These are phyloP conservation scores for Thielaviopsis euricoi DNA, from an alignment of 2,329 filamentous ascomycete genomes.

Conservation along the genomic window DNA sequence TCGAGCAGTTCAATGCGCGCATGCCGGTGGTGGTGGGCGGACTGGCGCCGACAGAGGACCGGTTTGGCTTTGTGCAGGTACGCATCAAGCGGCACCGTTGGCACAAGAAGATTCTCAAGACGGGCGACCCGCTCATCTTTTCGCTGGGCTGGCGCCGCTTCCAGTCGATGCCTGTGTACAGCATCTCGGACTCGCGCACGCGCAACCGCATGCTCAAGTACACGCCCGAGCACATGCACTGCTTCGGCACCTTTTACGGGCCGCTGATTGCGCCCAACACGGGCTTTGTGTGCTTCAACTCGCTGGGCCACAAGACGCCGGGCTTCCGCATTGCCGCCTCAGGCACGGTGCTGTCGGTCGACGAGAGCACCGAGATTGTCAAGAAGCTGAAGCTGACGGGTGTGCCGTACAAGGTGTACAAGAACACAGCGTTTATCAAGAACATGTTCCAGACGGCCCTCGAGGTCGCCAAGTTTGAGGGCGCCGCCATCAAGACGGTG, in stretches of 20 bases:
- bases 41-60: conserved; percentile 82
- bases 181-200: conserved; percentile 82
- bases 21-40: conserved; percentile 81
- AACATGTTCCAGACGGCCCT: conserved; percentile 92
- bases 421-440: conserved; percentile 97
- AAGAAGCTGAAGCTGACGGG: conserved; percentile 98
- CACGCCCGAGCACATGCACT: conserved; percentile 98
- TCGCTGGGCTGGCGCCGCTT: conserved; percentile 93
- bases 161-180: conserved; percentile 84
- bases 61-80: conserved; percentile 89
- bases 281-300: conserved; percentile 86
- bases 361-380: conserved; percentile 92
- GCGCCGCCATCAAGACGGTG: conserved; percentile 86
- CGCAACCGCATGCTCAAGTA: conserved; percentile 98
- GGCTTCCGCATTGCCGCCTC: conserved; percentile 92
- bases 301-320: conserved; percentile 65
- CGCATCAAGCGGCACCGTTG: conserved; percentile 94
- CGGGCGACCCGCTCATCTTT: conserved; percentile 92
- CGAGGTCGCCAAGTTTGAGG: conserved; percentile 97
- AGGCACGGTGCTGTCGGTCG: conserved; percentile 82
- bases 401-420: conserved; percentile 92
- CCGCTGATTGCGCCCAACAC: conserved; percentile 92
- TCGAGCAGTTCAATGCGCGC: conserved; percentile 61
- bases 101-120: conserved; percentile 99
- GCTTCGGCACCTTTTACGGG: conserved; percentile 88